phyloP scores from a whole-genome alignment of 2,329 filamentous ascomycete genomes.

The Chaetomium sp. region DNA sequence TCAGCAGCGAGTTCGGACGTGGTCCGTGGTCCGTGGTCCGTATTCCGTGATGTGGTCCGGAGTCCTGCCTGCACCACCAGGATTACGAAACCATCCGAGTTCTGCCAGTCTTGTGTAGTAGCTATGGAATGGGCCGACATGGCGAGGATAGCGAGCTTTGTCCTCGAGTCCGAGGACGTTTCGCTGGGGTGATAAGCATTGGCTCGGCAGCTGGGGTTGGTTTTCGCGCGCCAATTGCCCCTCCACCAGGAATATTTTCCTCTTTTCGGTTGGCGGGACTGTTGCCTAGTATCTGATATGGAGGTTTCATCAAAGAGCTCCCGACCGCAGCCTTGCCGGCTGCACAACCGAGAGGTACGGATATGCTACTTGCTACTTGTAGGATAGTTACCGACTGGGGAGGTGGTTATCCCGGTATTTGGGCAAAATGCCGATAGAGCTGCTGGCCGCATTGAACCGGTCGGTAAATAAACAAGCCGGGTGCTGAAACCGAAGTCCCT shows the following conservation, averaged over 20 bases:
- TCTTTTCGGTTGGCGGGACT: background rate
- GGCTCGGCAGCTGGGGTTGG: background rate
- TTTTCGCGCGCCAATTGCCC: background rate
- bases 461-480: conserved; percentile 3
- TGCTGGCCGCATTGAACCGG: conserved; percentile 17
- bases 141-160: background rate
- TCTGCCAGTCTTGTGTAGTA: conserved; percentile 8
- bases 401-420: conserved; percentile 6
- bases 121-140: conserved; percentile 1
- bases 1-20: conserved; percentile 14
- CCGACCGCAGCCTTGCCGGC: background rate
- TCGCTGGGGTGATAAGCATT: background rate
- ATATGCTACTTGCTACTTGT: no score
- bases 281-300: background rate
- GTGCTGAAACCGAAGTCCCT: conserved; percentile 24
- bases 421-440: background rate
- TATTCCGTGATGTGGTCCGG: no score
- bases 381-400: background rate
- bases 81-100: conserved; percentile 9
- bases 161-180: background rate
- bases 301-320: background rate
- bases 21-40: background rate
- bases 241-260: background rate
- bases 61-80: conserved; percentile 2
- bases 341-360: background rate